Evolutionary conservation across 2,329 filamentous ascomycete species (phyloP).

Genomic region (Xylaria digitata): DNA sequence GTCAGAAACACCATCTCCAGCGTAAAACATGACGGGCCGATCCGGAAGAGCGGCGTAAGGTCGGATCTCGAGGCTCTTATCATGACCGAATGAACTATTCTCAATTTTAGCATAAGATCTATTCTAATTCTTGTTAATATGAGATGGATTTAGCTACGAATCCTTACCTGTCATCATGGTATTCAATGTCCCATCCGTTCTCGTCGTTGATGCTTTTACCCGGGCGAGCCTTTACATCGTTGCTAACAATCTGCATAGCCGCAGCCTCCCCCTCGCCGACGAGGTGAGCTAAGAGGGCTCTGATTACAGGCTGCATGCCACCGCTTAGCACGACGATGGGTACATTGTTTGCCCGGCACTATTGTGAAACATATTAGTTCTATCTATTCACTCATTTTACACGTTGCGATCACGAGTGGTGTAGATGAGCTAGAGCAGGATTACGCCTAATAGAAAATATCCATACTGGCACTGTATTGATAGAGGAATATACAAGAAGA

Average conservation of each 20-base stretch:
- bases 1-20: conserved; percentile 93
- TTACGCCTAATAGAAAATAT: not conserved
- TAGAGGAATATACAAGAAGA: not conserved
- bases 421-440: too few species aligned
- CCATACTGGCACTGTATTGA: not conserved
- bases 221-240: conserved; percentile 74
- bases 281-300: conserved; percentile 80
- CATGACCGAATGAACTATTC: conserved; percentile 85
- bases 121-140: not conserved
- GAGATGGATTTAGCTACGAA: not conserved
- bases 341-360: conserved; percentile 75
- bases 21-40: conserved; percentile 90
- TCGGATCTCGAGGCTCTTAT: conserved; percentile 92
- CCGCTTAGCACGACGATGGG: conserved; percentile 92
- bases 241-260: conserved; percentile 90
- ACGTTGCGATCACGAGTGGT: not conserved
- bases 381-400: conserved; percentile 45
- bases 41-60: conserved; percentile 83
- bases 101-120: conserved; percentile 23
- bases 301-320: conserved; percentile 93
- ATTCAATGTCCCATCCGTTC: conserved; percentile 88
- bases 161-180: conserved; percentile 83
- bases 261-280: conserved; percentile 79
- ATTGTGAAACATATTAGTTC: conserved; percentile 8
- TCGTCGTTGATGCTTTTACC: conserved; percentile 81